These are phyloP conservation scores for Ciborinia camelliae DNA, from an alignment of 2,329 filamentous ascomycete species.

Conservation along the genomic window DNA sequence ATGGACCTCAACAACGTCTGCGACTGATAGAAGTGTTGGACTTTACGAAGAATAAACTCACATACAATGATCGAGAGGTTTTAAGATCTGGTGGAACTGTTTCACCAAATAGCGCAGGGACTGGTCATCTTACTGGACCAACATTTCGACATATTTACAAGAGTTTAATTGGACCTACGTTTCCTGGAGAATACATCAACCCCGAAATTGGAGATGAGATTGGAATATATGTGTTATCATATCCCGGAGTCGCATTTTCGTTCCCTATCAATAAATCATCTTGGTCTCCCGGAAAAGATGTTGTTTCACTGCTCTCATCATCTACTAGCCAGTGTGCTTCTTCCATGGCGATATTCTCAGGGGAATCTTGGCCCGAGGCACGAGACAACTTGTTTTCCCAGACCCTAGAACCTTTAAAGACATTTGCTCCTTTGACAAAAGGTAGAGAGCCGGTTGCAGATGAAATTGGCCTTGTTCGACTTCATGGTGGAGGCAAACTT, in stretches of 20 bases:
- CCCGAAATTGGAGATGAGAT: conserved; percentile 51
- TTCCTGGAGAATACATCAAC: conserved; percentile 85
- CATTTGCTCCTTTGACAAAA: conserved; percentile 64
- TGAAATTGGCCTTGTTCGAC: conserved; percentile 76
- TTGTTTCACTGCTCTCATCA: conserved; percentile 80
- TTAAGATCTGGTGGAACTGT: conserved; percentile 56
- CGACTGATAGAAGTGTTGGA: conserved; percentile 88
- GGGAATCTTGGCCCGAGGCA: conserved; percentile 85
- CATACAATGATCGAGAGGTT: conserved; percentile 78
- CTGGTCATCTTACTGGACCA: conserved; percentile 53
- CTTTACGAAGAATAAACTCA: conserved; percentile 79
- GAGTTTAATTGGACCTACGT: conserved; percentile 87
- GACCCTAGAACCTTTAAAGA: conserved; percentile 69
- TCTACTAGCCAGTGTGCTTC: conserved; percentile 71
- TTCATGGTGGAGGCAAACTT: conserved; percentile 74
- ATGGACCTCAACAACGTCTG: conserved; percentile 86
- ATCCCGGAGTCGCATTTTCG: conserved; percentile 89
- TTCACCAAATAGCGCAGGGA: conserved; percentile 30
- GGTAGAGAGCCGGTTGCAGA: conserved; percentile 79
- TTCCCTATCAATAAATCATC: conserved; percentile 73
- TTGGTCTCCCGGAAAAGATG: conserved; percentile 75
- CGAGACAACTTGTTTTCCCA: conserved; percentile 74
- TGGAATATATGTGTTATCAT: conserved; percentile 78
- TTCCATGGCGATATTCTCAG: conserved; percentile 88
- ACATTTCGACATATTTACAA: conserved; percentile 90